Evolutionary conservation across 192 early-diverging fungal genomes (phyloP), one percentile per base, ranked within the genome.

Genomic region (Geranomyces michiganensis): DNA sequence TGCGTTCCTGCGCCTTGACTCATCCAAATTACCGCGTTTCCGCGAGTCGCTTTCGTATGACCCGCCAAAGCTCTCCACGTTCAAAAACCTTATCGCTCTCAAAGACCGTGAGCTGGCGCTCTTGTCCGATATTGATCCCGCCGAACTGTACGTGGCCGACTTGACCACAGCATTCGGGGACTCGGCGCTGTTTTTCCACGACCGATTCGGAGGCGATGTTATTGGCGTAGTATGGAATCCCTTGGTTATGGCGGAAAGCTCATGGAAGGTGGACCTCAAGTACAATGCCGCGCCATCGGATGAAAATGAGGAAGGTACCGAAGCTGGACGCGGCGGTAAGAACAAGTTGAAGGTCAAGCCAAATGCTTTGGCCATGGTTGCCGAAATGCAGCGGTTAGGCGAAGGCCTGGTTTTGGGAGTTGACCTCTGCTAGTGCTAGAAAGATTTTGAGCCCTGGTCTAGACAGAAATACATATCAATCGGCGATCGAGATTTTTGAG

Each of bases 61-160:
- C 58, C 63, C 62, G 12, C 80, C 86, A 56, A 88, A 90, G 73
- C 36, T 41, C 36, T 41, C 36, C 5, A 41, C 36, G 36, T 94
- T 88, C 80, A 90, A 90, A 76, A 95, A 95, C 79, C 76, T 95
- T 63, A 62, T 74, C 12, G 45, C 79, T 0, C 67, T 78, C 24
- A 83, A 90, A 31, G 76, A 88, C 59, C 72, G 73, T 8, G 62
- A 76, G 49, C 51, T 68, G n/a, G 53, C 53, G 0, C 49, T 85
- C 1, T 78, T 92, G 68, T 81, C 91, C 44, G 81, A 84, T 44
- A 91, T 94, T 72, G 92, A 97, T 68, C 90, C 93, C 12, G 91
- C 90, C 0, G 73, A 82, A 13, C 70, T 78, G 48, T 92, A 88
- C 66, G 68, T 96, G 7, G 72, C 82, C 21, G 93, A 96, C 53